These are phyloP conservation scores for Homolaphlyctis polyrhiza DNA, from an alignment of 371 early-diverging fungal genomes.

Conservation along the genomic window DNA sequence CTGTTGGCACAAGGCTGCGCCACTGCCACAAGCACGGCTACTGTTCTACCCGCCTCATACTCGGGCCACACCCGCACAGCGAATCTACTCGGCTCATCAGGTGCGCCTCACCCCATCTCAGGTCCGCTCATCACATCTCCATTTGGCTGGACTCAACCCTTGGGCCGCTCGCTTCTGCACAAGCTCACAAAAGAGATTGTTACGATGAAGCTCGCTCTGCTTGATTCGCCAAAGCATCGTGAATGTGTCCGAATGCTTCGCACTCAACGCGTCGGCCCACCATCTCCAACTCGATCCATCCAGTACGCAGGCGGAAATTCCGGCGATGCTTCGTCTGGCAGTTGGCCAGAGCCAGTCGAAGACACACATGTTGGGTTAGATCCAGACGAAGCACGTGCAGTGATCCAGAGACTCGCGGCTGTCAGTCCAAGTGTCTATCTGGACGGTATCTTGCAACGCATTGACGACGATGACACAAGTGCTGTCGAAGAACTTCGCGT, in stretches of 20 bases:
- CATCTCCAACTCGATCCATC: too few species aligned
- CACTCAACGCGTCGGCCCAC: constrained; percentile 1
- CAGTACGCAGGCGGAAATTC: not conserved
- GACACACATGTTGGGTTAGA: constrained; percentile 12
- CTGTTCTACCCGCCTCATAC: not conserved
- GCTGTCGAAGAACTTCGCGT: constrained; percentile 41
- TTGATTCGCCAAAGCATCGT: constrained; percentile 26
- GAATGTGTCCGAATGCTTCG: constrained; percentile 32
- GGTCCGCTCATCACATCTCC: constrained; percentile 28
- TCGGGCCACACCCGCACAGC: not conserved
- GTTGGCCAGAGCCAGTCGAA: not conserved
- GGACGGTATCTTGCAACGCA: constrained; percentile 35
- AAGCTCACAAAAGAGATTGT: constrained; percentile 36
- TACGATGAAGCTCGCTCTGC: constrained; percentile 29
- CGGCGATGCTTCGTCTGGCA: not conserved
- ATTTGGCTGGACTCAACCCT: constrained; percentile 23
- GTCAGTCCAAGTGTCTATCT: constrained; percentile 41
- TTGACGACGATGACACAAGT: constrained; percentile 35
- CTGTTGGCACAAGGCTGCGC: not conserved
- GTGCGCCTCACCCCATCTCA: constrained; percentile 16
- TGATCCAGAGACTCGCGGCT: constrained; percentile 34
- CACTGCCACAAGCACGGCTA: not conserved
- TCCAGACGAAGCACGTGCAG: constrained; percentile 26
- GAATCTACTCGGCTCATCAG: constrained; percentile 9
- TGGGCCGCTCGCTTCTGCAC: constrained; percentile 27